These are phyloP conservation scores for Ascochyta koolunga DNA, from an alignment of 2,329 filamentous ascomycete genomes.

Conservation along the genomic window DNA sequence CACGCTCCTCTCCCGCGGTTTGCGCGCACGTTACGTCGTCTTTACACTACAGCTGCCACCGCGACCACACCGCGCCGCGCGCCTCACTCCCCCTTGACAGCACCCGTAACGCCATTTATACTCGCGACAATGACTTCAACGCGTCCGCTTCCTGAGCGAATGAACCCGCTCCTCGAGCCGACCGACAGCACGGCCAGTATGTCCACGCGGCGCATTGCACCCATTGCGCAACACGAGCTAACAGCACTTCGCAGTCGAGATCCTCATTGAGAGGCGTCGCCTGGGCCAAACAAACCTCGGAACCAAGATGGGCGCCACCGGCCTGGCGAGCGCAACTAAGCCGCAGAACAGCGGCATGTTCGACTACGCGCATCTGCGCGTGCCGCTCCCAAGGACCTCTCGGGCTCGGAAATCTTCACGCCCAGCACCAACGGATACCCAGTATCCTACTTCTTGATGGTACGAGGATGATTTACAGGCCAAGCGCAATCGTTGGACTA, in stretches of 20 bases:
- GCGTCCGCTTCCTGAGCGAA: slow-evolving; percentile 63
- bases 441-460: slow-evolving; percentile 95
- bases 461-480: slow-evolving; percentile 48
- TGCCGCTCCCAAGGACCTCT: slow-evolving; percentile 90
- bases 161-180: slow-evolving; percentile 69
- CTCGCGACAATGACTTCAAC: slow-evolving; percentile 40
- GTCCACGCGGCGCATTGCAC: slow-evolving; percentile 44
- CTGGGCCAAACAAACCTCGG: slow-evolving; percentile 91
- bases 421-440: slow-evolving; percentile 68
- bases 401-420: slow-evolving; percentile 88
- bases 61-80: slow-evolving; percentile 29
- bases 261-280: slow-evolving; percentile 79
- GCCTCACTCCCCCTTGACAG: slow-evolving; percentile 23
- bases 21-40: slow-evolving; percentile 13
- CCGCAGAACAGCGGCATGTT: slow-evolving; percentile 79
- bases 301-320: slow-evolving; percentile 77
- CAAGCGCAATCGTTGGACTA: slow-evolving; percentile 29
- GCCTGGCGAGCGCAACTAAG: slow-evolving; percentile 73
- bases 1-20: slow-evolving; percentile 2
- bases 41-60: slow-evolving; percentile 12
- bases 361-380: slow-evolving; percentile 94
- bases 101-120: slow-evolving; percentile 21
- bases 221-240: slow-evolving; percentile 34
- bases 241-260: slow-evolving; percentile 49
- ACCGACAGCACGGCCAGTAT: slow-evolving; percentile 69